These are phyloP conservation scores for Thozetella sp. DNA, from an alignment of 495 filamentous ascomycete genomes.

Conservation along the genomic window DNA sequence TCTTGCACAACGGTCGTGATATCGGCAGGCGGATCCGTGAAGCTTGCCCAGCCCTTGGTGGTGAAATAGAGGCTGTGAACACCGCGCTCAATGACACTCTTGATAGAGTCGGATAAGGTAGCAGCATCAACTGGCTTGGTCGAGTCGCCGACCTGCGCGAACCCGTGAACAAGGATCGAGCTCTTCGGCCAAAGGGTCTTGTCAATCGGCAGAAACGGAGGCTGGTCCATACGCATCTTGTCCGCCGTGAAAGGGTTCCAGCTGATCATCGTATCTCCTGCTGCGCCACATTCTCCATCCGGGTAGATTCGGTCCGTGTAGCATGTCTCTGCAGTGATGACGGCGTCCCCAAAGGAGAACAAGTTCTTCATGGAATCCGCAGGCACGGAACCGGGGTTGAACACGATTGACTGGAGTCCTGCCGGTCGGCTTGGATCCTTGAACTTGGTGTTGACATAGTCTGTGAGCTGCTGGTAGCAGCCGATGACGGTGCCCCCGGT, in stretches of 20 bases:
- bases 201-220: background rate
- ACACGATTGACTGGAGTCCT: background rate
- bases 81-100: background rate
- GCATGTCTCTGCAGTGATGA: background rate
- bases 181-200: background rate
- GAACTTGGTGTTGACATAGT: background rate
- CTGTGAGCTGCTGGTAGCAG: background rate
- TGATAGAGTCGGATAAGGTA: background rate
- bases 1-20: background rate
- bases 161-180: background rate
- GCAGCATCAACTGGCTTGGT: background rate
- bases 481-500: background rate
- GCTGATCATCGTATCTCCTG: background rate
- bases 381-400: background rate
- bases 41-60: background rate
- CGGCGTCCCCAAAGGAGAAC: background rate
- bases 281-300: background rate
- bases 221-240: background rate
- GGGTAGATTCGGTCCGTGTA: background rate
- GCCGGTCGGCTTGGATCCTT: background rate
- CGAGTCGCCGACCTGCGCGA: background rate
- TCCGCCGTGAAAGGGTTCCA: background rate
- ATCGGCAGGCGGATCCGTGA: background rate
- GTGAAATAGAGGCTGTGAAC: background rate
- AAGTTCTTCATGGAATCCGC: background rate